Conservation (phyloP, 768 basidiomycete genomes). For the Pholiota microspora region DNA sequence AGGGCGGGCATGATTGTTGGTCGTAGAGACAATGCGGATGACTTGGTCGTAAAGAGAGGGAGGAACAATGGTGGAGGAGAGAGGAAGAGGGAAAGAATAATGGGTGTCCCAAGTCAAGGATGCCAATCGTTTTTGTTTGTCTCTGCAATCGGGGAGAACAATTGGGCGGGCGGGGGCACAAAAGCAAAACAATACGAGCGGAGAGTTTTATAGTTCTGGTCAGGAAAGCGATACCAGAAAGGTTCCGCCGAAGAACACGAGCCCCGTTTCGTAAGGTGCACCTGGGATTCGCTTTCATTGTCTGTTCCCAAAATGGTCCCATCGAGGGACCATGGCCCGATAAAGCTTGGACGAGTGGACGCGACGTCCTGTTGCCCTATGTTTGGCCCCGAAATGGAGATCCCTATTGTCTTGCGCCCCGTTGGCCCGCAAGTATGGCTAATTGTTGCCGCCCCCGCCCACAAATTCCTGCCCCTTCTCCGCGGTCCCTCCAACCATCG, state of each 20-base stretch:
- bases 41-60: conserved; percentile 6
- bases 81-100: conserved; percentile 40
- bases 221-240: conserved; percentile 28
- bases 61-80: conserved; percentile 28
- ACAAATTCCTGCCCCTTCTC: conserved; percentile 28
- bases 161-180: conserved; percentile 64
- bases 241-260: conserved; percentile 37
- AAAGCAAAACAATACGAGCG: conserved; percentile 54
- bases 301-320: conserved; percentile 28
- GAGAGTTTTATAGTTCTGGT: conserved; percentile 51
- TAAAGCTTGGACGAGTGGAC: conserved; percentile 25
- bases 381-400: conserved; percentile 24
- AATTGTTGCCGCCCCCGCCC: conserved; percentile 28
- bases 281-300: conserved; percentile 31
- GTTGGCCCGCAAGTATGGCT: conserved; percentile 30
- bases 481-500: too few species aligned
- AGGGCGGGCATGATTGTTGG: conserved; percentile 69
- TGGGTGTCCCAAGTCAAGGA: conserved; percentile 48
- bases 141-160: conserved; percentile 53
- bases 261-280: conserved; percentile 35
- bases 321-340: conserved; percentile 35
- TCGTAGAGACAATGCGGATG: conserved; percentile 22
- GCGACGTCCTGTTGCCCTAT: conserved; percentile 24
- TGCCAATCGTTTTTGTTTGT: conserved; percentile 47
- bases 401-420: conserved; percentile 46